Base-by-base conservation (phyloP, 164 flowering plant species). In the Malania oleifera region DNA sequence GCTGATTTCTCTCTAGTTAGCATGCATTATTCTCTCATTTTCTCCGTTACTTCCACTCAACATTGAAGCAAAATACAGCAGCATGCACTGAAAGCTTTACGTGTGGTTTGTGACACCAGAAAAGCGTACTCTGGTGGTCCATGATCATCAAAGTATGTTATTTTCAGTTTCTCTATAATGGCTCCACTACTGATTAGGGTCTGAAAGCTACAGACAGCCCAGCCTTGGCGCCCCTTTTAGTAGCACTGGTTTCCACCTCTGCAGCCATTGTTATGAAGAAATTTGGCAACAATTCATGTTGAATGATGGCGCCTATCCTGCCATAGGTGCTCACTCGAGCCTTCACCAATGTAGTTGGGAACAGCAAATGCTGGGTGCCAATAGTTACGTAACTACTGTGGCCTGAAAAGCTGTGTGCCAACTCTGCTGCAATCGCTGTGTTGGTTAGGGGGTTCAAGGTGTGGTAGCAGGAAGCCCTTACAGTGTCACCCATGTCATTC, bases 191-290 rank as follows among this genome's bases (percentile, higher is more conserved):
- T 8, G 43, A 7, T 46, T 53, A 48, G 3, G 55, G 55, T 29
- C 43, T 58, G 29, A 67, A 12, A 18, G 75, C 71, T 29, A 67
- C 10, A 14, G 75, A 54, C 39, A 67, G 14, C 14, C 75, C 75
- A 1, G 67, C 7, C 59, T 56, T 67, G 0, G 72, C 66, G 22
- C 29, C 17, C 39, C 13, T 45, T 12, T 22, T n/a, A 1, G 5
- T 1, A 15, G 25, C 52, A 41, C 11, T 47, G 13, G 54, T 46
- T n/a, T 72, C 72, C 40, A 64, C 41, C 48, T 72, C 75, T 19
- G 66, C 69, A 20, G 55, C 43, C 0, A 72, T 2, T 13, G 63
- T 24, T 6, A 72, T 0, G 12, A 18, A 54, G 10, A 68, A 9
- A 45, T 45, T 64, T 7, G 50, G 40, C 57, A 52, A 58, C 5